These are phyloP conservation scores for Eruca vesicaria DNA, from an alignment of 441 rosid species.

Conservation along the genomic window DNA sequence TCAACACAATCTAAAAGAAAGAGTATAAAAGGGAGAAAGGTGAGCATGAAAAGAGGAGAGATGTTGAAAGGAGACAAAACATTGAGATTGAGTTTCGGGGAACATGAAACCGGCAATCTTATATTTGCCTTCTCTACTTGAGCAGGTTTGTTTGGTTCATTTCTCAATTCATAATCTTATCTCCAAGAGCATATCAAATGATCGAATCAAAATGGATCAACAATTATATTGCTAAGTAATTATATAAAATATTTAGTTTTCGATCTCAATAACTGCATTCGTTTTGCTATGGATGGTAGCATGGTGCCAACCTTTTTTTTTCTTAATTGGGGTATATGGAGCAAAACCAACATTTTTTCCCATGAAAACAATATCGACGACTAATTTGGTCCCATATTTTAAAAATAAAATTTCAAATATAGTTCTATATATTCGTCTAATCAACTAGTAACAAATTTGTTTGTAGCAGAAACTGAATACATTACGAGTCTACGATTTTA, in stretches of 20 bases:
- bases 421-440: not conserved
- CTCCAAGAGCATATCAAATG: not conserved
- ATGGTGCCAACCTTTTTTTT: not conserved
- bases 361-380: too few relatives aligned
- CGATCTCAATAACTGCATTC: not conserved
- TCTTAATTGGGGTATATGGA: not conserved
- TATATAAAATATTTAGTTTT: not conserved
- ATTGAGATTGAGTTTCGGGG: constrained; percentile 30
- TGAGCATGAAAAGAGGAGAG: constrained; percentile 35
- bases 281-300: not conserved
- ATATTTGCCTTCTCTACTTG: constrained; percentile 26
- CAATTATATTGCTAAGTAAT: not conserved
- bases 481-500: not conserved
- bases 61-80: constrained; percentile 39
- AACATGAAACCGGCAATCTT: constrained; percentile 35
- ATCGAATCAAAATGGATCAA: not conserved
- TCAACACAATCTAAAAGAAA: constrained; percentile 4
- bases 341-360: not conserved
- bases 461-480: not conserved
- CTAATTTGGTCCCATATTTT: too few relatives aligned
- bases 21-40: constrained; percentile 36
- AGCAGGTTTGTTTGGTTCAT: constrained; percentile 26
- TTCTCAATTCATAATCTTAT: not conserved
- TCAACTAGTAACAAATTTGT: not conserved
- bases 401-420: too few relatives aligned